Evolutionary conservation across 768 basidiomycete species (phyloP), one percentile per base, ranked within the genome.

Genomic region (Naematelia encephala): DNA sequence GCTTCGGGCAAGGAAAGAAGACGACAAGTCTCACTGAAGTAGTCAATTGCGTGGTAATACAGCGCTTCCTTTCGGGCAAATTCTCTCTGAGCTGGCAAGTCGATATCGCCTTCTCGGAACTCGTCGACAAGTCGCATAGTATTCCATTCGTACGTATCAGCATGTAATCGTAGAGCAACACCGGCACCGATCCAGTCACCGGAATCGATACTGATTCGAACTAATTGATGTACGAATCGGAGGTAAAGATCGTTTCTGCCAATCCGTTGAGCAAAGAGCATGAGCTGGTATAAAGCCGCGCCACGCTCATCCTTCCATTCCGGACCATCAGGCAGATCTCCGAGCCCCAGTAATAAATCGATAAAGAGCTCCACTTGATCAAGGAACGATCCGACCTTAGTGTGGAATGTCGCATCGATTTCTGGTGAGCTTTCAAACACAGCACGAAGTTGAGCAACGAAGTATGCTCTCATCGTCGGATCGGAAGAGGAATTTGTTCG

Each of bases 221-320:
- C 90, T 23, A 96, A 85, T 72, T 93, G 90, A 72, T 96, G 91
- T 22, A 94, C 89, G 74, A 94, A 94, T 82, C 92, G 90, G 77
- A 93, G 89, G 69, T 92, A 94, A 60, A 96, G 91, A 72, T 93
- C 91, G 69, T 90, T 87, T 12, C 92, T 82, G 16, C 91, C 91
- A 56, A 94, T 92, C 16, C 88, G 84, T 16, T 90, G 84, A 64
- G 94, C 91, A 76, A 93, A 96, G 75, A 91, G 90, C 87, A 96
- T 91, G 60, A 96, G 80, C 29, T 90, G 84, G 62, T 93, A 80
- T 49, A 91, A 93, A 11, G 91, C 91, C 72, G 91, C 90, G 21
- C 93, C 89, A 19, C 92, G 85, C 72, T 98, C 94, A 70, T 98
- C 93, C 11, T 90, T 86, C 78, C 87, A 96, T 78, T 96, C 91